phyloP scores from a whole-genome alignment of 345 rosid genomes.

The Aquilaria sinensis region DNA sequence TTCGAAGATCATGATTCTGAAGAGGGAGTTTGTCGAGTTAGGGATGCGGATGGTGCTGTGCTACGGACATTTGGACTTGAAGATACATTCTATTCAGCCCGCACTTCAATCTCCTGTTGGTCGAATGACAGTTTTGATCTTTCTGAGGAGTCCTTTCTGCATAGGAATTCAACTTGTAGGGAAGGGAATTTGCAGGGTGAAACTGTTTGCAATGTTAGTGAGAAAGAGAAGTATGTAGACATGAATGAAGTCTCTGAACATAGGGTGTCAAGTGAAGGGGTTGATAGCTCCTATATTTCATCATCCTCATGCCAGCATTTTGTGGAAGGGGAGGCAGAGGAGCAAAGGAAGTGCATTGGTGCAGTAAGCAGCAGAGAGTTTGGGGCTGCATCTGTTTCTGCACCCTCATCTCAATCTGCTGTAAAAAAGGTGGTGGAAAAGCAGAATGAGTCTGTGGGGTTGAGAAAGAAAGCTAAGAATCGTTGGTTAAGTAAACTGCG shows the following conservation, averaged over 20 bases:
- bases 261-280: slow-evolving; percentile 7
- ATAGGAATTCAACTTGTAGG: slow-evolving; percentile 25
- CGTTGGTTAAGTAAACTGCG: slow-evolving; percentile 60
- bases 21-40: slow-evolving; percentile 31
- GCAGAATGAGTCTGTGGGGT: slow-evolving; percentile 19
- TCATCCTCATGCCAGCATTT: not conserved
- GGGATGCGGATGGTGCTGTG: slow-evolving; percentile 38
- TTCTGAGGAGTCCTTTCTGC: slow-evolving; percentile 26
- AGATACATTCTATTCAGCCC: slow-evolving; percentile 46
- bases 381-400: slow-evolving; percentile 1
- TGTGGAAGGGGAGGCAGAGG: not conserved
- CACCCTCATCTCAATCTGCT: slow-evolving; percentile 20
- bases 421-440: slow-evolving; percentile 20
- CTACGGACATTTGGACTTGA: slow-evolving; percentile 34
- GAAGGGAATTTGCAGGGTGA: slow-evolving; percentile 29
- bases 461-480: slow-evolving; percentile 38
- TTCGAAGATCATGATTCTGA: slow-evolving; percentile 20
- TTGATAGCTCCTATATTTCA: slow-evolving; percentile 4
- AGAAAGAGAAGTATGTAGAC: slow-evolving; percentile 16
- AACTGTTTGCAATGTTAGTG: slow-evolving; percentile 19
- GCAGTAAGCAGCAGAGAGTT: not conserved
- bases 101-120: slow-evolving; percentile 32
- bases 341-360: not conserved
- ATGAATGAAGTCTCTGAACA: slow-evolving; percentile 14
- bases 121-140: slow-evolving; percentile 33